These are phyloP conservation scores for Pelargonium citronellum DNA, from an alignment of 441 rosid genomes.

Conservation along the genomic window DNA sequence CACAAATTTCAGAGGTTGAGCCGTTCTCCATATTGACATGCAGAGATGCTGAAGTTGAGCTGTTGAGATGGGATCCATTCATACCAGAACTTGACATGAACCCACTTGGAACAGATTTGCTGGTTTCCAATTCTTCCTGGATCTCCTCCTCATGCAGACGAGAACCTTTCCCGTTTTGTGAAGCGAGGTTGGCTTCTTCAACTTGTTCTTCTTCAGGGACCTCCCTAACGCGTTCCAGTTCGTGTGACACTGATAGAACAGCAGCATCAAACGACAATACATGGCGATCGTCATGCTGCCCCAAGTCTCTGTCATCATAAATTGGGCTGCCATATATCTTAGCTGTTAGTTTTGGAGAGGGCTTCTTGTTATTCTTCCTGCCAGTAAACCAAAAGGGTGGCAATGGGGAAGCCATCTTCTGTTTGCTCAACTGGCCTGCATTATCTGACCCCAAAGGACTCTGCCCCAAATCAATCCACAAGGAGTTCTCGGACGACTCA, in stretches of 20 bases:
- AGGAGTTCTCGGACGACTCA: conserved; percentile 83
- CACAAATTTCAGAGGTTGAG: conserved; percentile 37
- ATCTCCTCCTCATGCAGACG: conserved; percentile 44
- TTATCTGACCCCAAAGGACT: conserved; percentile 74
- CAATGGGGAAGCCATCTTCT: conserved; percentile 56
- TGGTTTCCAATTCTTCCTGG: conserved; percentile 51
- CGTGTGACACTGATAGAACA: conserved; percentile 74
- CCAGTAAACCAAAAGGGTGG: conserved; percentile 72
- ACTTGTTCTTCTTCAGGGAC: conserved; percentile 44
- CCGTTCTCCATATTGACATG: conserved; percentile 38
- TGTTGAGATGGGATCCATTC: conserved; percentile 28
- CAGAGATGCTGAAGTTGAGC: conserved; percentile 26
- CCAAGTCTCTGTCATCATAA: conserved; percentile 50
- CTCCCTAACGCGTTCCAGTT: conserved; percentile 47
- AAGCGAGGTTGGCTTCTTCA: conserved; percentile 21
- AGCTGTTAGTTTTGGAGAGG: conserved; percentile 55
- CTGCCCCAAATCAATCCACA: conserved; percentile 96
- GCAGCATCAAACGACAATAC: conserved; percentile 93
- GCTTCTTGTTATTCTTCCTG: conserved; percentile 47
- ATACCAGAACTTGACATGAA: conserved; percentile 21
- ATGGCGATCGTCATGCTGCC: conserved; percentile 34
- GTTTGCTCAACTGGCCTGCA: conserved; percentile 46
- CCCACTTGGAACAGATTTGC: conserved; percentile 21
- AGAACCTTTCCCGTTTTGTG: conserved; percentile 26
- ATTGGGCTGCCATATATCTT: conserved; percentile 74